Base-by-base conservation (phyloP, 331 rosid species). In the Acacia pycnantha region DNA sequence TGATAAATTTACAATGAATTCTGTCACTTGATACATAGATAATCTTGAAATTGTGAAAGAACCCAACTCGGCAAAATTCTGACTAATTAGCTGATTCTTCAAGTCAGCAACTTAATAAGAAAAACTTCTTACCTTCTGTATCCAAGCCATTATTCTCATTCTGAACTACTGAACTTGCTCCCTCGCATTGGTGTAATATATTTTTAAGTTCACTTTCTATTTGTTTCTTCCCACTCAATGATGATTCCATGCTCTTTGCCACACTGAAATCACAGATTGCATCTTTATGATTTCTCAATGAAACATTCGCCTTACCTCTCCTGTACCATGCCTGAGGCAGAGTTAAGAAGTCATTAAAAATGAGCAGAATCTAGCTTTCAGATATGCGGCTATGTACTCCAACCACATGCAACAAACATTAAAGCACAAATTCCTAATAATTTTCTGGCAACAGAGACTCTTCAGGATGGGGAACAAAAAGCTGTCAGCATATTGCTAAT, bases 291-390 rank as follows among this genome's bases (percentile, higher is more conserved):
- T 89, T 87, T 81, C 89, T 91, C 83, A 87, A 41, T 43, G 90
- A 83, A 68, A 90, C 92, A 87, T 94, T 92, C 8, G 77, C 92
- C 90, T 83, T 91, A 29, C 98, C 94, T 87, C 98, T 88, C 82
- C 98, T 87, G 69, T 87, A 94, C 98, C 98, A 94, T 69, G 98
- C 97, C 98, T 94, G 84, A 62, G 50, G 40, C 27, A 76, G 62
- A 76, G 35, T 70, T 37, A 56, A 58, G n/a, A 46, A 81, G 33
- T 21, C 31, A 29, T 8, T 33, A 47, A 50, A 78, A 64, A 88
- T 43, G 41, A 85, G 66, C 47, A 53, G 48, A 81, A 81, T 75
- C 68, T 78, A 83, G 6, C 74, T 53, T 56, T 79, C 43, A 78
- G 77, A 70, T 74, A 65, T 67, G 78, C 78, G 83, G 70, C 64